Percentiles rank a stretch among this genome's conserved stretches.
Evolutionary conservation across 805 yeast species (phyloP).

Genomic region (Brettanomyces bruxellensis): DNA sequence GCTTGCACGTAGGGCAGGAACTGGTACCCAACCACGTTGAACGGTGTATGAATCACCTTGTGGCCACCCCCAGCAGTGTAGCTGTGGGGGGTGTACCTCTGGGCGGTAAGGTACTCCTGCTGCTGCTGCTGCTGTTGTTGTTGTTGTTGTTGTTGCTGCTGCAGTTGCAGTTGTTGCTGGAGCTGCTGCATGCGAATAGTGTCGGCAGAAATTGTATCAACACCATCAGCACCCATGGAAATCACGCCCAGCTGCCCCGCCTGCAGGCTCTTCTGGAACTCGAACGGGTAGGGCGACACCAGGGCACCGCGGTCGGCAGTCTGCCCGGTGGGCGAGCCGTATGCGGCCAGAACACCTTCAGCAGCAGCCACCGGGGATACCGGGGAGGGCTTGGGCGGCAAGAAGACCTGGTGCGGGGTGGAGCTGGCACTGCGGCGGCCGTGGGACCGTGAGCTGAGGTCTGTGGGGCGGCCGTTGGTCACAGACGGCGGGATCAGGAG

Average conservation of each 20-base stretch:
- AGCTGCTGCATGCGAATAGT: neutral
- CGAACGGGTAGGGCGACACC: neutral
- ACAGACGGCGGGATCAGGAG: slow-evolving; percentile 21
- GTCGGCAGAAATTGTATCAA: neutral
- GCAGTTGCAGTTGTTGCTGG: neutral
- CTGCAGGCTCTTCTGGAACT: neutral
- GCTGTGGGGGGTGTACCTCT: neutral
- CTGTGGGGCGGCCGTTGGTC: neutral
- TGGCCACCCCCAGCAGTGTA: slow-evolving; percentile 9
- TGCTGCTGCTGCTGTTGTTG: neutral
- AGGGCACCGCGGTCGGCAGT: neutral
- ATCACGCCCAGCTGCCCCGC: neutral
- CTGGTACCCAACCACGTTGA: slow-evolving; percentile 20
- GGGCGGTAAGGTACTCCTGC: neutral
- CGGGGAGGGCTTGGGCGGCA: neutral
- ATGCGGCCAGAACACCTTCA: neutral
- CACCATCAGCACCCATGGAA: neutral
- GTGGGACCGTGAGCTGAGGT: neutral
- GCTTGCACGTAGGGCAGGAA: slow-evolving; percentile 24
- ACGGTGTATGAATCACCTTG: slow-evolving; percentile 25
- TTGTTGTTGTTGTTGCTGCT: neutral
- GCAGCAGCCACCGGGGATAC: neutral
- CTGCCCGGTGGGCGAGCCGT: neutral
- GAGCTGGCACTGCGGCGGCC: neutral
- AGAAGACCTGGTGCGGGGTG: neutral